Evolutionary conservation across 139 green algal genomes (phyloP), one percentile per base, ranked within the genome.

Genomic region (Micractinium sp.): DNA sequence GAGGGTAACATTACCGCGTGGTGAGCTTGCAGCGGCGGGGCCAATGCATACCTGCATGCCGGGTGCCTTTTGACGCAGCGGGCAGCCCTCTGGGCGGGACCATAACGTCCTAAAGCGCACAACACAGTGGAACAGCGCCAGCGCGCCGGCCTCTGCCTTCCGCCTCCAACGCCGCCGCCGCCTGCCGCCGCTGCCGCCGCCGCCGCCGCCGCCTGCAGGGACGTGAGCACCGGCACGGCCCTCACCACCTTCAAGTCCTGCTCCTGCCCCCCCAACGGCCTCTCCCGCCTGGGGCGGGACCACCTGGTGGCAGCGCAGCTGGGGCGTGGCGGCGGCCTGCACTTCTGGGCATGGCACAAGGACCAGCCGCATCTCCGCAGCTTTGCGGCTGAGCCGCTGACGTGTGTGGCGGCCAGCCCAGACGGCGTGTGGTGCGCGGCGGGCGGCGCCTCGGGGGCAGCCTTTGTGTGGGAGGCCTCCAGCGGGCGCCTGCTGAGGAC

Each of bases 311-410:
- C 91, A 31, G 91, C 92, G 3, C 96, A 98, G 88, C 69, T 69
- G 9, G 83, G 67, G 25, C 63, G 67, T 39, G 97, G 96, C 79
- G 92, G 93, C 2, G 89, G 91, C 0, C 38, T 98, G 18, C 94
- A 97, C 75, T 94, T 96, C 84, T 98, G 95, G 95, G 92, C 93
- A 0, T 98, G 94, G 95, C 92, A 97, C 84, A 97, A 96, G 95
- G 96, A 98, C 76, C 92, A 95, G 61, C 89, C 95, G 27, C 88
- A 95, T n/a, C 93, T 96, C 84, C 94, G 95, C 20, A 92, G 92
- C 80, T 98, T 97, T 53, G 88, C 91, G 0, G 56, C 91, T 25
- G 96, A 98, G 90, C 88, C 79, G 13, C 77, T 97, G 22, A 92
- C 85, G 3, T 86, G 89, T 0, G 29, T 99, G 13, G 92, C 95